Evolutionary conservation across 495 filamentous ascomycete species (phyloP).

Genomic region (Neurospora hispaniola): DNA sequence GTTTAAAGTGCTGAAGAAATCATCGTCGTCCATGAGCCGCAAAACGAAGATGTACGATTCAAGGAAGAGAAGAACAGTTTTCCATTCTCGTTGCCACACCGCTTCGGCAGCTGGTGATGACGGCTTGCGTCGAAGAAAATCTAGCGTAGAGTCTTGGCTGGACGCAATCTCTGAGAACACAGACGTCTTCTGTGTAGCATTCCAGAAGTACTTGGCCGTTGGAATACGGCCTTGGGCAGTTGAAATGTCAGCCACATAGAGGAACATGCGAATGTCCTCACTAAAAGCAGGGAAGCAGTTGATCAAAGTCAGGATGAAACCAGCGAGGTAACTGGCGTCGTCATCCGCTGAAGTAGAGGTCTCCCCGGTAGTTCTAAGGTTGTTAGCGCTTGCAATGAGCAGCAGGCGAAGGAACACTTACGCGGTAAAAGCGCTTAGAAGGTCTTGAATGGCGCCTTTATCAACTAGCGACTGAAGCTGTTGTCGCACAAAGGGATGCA

Average conservation of each 20-base stretch:
- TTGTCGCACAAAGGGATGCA: conserved; percentile 23
- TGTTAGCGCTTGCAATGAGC: conserved; percentile 12
- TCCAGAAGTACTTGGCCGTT: conserved; percentile 84
- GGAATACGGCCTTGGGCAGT: conserved; percentile 42
- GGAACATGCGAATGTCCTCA: conserved; percentile 92
- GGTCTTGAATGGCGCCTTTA: conserved; percentile 29
- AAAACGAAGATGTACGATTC: conserved; percentile 90
- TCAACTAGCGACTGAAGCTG: conserved; percentile 27
- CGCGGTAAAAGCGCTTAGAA: conserved; percentile 28
- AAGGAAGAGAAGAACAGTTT: conserved; percentile 78
- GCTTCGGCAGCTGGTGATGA: conserved; percentile 7
- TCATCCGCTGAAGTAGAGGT: conserved; percentile 27
- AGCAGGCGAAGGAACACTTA: conserved; percentile 15
- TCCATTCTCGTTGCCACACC: conserved; percentile 63
- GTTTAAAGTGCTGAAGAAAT: conserved; percentile 46
- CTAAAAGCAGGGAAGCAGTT: conserved; percentile 72
- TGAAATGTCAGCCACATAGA: conserved; percentile 70
- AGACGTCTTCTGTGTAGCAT: conserved; percentile 53
- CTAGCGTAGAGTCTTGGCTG: conserved; percentile 10
- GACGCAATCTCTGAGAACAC: conserved; percentile 55
- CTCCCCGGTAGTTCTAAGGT: conserved; percentile 16
- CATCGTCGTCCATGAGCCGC: conserved; percentile 88
- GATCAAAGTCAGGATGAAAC: conserved; percentile 76
- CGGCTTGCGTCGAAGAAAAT: conserved; percentile 15
- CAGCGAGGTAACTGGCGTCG: conserved; percentile 67